Base-by-base conservation (phyloP, 2,329 filamentous ascomycete genomes). In the Monilinia aucupariae region DNA sequence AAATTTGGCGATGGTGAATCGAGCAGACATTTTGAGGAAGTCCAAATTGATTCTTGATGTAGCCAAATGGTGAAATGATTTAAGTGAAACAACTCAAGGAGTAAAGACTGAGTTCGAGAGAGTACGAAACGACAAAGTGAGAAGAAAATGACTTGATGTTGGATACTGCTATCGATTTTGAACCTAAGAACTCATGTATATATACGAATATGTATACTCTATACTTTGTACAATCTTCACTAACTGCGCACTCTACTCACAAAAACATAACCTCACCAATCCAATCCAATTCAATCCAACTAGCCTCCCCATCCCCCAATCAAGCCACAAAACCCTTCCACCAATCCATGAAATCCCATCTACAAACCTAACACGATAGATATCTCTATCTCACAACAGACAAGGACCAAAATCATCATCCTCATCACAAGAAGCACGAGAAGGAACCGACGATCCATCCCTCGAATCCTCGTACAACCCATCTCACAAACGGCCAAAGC, bases 1-100 rank as follows among this genome's bases (percentile, higher is more conserved):
- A 15, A 62, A 7, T 62, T 56, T 51, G 17, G 51, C 15, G 12
- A 56, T 30, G 20, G 41, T 56, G 32, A 58, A 41, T 41, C 49
- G 56, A n/a, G 52, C 17, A 39, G 52, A 62, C 60, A 62, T 62
- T 27, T 56, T 41, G 25, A 17, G 17, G 20, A 7, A 5, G 3
- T 34, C 34, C 12, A 0, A 17, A 9, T 17, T 56, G 13, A 7
- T 17, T 56, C 17, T 20, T 2, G n/a, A 4, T 34, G 30, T 7
- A 10, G 25, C 13, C 17, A 13, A 34, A 47, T 15, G 1, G 27
- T 47, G 30, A 2, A 20, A 25, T 7, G n/a, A n/a, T n/a, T n/a
- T n/a, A n/a, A n/a, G 27, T 47, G 30, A 2, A 20, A 25, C 4
- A 20, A 34, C 17, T 47, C 13, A 34, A 34, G 2, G 7, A 47